Conservation (phyloP, 768 basidiomycete species). For the Suillus weaverae region DNA sequence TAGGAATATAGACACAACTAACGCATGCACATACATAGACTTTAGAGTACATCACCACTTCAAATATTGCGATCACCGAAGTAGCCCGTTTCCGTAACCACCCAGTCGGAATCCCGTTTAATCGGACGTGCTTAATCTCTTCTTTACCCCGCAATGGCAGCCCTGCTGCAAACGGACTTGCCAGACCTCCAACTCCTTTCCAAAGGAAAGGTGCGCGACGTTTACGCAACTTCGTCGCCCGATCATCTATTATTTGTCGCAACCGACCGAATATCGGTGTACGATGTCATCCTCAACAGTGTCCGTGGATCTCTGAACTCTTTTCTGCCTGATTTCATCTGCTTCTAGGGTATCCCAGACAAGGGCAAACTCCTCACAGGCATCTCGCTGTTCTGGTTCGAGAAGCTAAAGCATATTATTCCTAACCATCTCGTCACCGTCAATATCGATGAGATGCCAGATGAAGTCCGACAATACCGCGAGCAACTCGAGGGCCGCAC, state of each 20-base stretch:
- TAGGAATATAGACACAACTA: conserved; percentile 2
- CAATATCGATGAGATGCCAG: conserved; percentile 79
- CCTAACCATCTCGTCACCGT: conserved; percentile 89
- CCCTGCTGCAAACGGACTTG: conserved; percentile 57
- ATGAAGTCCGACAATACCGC: conserved; percentile 69
- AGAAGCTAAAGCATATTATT: conserved; percentile 73
- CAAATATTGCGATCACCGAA: background rate
- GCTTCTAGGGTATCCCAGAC: conserved; percentile 81
- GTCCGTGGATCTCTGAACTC: conserved; percentile 48
- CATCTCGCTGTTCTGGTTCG: conserved; percentile 95
- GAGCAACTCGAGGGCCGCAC: conserved; percentile 78
- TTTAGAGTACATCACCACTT: background rate
- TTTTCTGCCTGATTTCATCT: conserved; percentile 8
- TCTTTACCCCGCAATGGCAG: conserved; percentile 24
- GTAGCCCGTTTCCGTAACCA: background rate
- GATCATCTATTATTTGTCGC: conserved; percentile 88
- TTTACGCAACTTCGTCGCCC: conserved; percentile 75
- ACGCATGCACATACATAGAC: background rate
- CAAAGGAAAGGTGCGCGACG: conserved; percentile 94
- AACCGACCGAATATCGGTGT: conserved; percentile 93
- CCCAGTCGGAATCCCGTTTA: background rate
- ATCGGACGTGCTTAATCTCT: background rate
- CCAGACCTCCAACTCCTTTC: conserved; percentile 71
- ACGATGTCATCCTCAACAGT: conserved; percentile 92
- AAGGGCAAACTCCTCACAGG: conserved; percentile 90